Conservation (phyloP, 2,329 filamentous ascomycete genomes). For the Tolypocladium tropicale region DNA sequence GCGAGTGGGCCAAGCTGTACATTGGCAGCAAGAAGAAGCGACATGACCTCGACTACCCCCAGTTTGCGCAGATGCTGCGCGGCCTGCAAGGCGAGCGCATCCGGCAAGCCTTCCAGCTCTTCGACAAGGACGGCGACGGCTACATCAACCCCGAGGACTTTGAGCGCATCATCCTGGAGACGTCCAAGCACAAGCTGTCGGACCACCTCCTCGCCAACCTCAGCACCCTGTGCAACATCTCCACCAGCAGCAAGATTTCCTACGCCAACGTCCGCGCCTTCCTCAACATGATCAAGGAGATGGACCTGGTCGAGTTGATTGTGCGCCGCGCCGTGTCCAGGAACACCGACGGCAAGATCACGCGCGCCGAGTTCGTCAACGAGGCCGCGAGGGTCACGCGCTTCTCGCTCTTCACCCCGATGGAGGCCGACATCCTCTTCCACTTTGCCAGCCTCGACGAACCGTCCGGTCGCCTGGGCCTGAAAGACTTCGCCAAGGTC, state of each 20-base stretch:
- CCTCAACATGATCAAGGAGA: constrained; percentile 95
- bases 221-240: constrained; percentile 89
- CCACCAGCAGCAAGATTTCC: constrained; percentile 81
- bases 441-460: constrained; percentile 93
- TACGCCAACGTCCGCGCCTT: constrained; percentile 97
- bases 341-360: constrained; percentile 86
- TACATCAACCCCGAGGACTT: constrained; percentile 96
- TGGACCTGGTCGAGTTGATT: constrained; percentile 94
- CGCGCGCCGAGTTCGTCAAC: constrained; percentile 85
- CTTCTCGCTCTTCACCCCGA: constrained; percentile 93
- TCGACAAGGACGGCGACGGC: constrained; percentile 85
- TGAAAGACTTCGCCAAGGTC: constrained; percentile 86
- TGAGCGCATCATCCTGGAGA: constrained; percentile 91
- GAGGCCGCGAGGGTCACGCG: constrained; percentile 85
- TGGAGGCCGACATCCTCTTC: constrained; percentile 98
- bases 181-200: constrained; percentile 88
- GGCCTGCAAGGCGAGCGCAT: constrained; percentile 94
- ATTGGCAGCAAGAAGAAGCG: constrained; percentile 79
- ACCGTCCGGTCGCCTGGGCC: constrained; percentile 71
- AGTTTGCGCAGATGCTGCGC: constrained; percentile 97
- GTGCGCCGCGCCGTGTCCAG: constrained; percentile 77
- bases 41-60: constrained; percentile 86
- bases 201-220: constrained; percentile 91
- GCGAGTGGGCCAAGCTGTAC: constrained; percentile 92
- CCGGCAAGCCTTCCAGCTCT: constrained; percentile 84